Conservation (phyloP, 2,329 filamentous ascomycete species). For the Venturiaceae sp. region DNA sequence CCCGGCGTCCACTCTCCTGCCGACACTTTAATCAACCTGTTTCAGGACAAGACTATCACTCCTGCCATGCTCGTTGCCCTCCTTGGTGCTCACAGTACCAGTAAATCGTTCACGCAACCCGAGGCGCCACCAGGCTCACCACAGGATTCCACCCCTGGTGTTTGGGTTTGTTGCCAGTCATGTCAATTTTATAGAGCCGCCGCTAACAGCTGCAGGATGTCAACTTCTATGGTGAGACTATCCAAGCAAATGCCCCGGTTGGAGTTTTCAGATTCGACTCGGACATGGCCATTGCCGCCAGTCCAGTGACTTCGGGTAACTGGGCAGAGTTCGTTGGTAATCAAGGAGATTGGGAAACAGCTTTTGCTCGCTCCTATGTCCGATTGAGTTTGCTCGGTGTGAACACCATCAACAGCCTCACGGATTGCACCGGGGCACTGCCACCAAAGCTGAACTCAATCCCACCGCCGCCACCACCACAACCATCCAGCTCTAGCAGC, state of each 20-base stretch:
- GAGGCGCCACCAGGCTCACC: conserved; percentile 13
- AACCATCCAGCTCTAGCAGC: neutral
- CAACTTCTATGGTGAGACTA: conserved; percentile 14
- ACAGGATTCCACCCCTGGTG: conserved; percentile 8
- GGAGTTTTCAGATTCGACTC: conserved; percentile 17
- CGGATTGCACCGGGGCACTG: neutral
- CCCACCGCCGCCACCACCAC: conserved; percentile 12
- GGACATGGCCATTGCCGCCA: conserved; percentile 19
- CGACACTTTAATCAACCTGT: conserved; percentile 35
- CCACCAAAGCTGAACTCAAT: conserved; percentile 9
- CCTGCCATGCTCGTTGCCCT: conserved; percentile 42
- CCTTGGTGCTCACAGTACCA: conserved; percentile 43
- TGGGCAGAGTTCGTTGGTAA: conserved; percentile 24
- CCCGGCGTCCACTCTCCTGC: conserved; percentile 29
- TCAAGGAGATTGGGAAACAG: conserved; percentile 23
- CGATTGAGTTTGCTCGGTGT: neutral
- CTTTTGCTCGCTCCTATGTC: conserved; percentile 12
- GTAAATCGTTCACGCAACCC: conserved; percentile 38
- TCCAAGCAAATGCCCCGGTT: conserved; percentile 13
- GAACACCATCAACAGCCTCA: conserved; percentile 19
- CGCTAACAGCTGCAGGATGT: too few species aligned
- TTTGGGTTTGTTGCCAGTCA: too few species aligned
- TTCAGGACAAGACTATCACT: conserved; percentile 41
- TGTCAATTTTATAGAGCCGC: too few species aligned
- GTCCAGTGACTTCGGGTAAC: conserved; percentile 16